Evolutionary conservation across 2,329 filamentous ascomycete genomes (phyloP).

Genomic region (Pestalotiopsis sp.): DNA sequence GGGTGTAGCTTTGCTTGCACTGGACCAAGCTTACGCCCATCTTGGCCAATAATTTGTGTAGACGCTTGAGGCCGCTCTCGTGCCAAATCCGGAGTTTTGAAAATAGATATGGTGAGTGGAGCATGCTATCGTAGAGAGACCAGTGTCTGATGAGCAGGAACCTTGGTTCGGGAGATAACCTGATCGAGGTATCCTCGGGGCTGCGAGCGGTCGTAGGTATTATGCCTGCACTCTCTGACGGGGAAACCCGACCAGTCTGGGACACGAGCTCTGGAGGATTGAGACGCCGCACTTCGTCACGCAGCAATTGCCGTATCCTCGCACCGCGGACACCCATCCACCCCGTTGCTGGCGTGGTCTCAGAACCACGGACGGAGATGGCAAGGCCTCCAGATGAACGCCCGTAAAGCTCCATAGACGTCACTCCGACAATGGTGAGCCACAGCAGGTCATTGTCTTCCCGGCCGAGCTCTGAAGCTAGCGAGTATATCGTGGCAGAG

Average conservation of each 20-base stretch:
- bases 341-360: slow-evolving; percentile 61
- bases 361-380: slow-evolving; percentile 57
- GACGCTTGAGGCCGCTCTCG: slow-evolving; percentile 80
- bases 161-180: slow-evolving; percentile 88
- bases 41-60: slow-evolving; percentile 94
- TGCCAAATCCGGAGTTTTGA: slow-evolving; percentile 93
- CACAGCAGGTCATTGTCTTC: slow-evolving; percentile 97
- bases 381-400: slow-evolving; percentile 81
- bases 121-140: slow-evolving; percentile 98
- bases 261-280: slow-evolving; percentile 73
- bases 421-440: slow-evolving; percentile 92
- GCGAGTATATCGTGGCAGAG: slow-evolving; percentile 89
- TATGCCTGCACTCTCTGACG: slow-evolving; percentile 71
- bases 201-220: slow-evolving; percentile 88
- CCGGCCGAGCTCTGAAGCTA: slow-evolving; percentile 91
- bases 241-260: slow-evolving; percentile 59
- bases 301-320: slow-evolving; percentile 80
- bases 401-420: slow-evolving; percentile 90
- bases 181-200: slow-evolving; percentile 89
- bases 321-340: slow-evolving; percentile 85
- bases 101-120: slow-evolving; percentile 94
- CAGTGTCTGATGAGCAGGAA: slow-evolving; percentile 94
- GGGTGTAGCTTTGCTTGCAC: slow-evolving; percentile 93
- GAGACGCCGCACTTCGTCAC: slow-evolving; percentile 90
- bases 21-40: slow-evolving; percentile 96